A percentile compares a stretch with the other conserved stretches of the same genome.
Evolutionary conservation across 768 basidiomycete species (phyloP).

Genomic region (Mycena crocata): DNA sequence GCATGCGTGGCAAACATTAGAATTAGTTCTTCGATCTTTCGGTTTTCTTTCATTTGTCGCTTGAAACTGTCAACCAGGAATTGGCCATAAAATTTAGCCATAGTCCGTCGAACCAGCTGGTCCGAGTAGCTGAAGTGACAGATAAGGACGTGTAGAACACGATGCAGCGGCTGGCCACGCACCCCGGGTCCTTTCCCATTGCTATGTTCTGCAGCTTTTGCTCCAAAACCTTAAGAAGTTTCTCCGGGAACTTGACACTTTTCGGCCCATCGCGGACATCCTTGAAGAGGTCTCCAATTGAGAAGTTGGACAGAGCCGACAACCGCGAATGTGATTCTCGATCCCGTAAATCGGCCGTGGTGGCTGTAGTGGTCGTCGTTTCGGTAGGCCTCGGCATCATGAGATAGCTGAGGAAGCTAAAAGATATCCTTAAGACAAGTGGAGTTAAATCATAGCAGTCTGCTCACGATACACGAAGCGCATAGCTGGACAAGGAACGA

Average conservation of each 20-base stretch:
- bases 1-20: conserved; percentile 95
- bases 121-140: conserved; percentile 80
- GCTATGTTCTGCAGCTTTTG: conserved; percentile 91
- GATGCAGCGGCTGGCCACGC: conserved; percentile 48
- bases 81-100: conserved; percentile 93
- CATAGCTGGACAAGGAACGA: conserved; percentile 64
- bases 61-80: conserved; percentile 89
- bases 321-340: conserved; percentile 78
- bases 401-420: conserved; percentile 79
- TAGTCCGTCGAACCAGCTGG: conserved; percentile 87
- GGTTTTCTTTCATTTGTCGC: conserved; percentile 92
- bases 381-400: conserved; percentile 68
- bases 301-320: conserved; percentile 74
- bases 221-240: conserved; percentile 90
- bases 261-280: conserved; percentile 83
- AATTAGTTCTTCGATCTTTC: conserved; percentile 97
- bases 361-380: conserved; percentile 47
- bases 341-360: conserved; percentile 49
- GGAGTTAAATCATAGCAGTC: conserved; percentile 23
- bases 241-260: conserved; percentile 94
- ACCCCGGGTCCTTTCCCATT: conserved; percentile 93
- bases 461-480: conserved; percentile 85
- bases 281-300: conserved; percentile 84
- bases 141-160: conserved; percentile 3
- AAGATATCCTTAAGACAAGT: conserved; percentile 20